phyloP scores from a whole-genome alignment of 345 rosid species.

The Pistacia atlantica region DNA sequence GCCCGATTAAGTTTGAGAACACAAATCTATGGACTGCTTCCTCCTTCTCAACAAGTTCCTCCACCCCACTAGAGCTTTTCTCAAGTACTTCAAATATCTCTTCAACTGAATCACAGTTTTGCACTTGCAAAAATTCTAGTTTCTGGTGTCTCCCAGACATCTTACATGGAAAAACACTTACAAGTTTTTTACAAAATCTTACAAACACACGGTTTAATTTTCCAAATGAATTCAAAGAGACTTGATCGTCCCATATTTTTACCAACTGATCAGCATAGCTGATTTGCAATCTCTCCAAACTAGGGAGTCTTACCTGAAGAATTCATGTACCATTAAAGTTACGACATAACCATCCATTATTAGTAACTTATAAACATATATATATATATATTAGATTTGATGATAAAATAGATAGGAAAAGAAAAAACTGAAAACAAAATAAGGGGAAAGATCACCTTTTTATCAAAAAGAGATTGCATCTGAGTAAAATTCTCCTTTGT shows the following conservation, averaged over 20 bases:
- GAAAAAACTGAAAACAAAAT: too few relatives aligned
- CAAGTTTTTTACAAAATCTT: background rate
- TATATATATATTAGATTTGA: too few relatives aligned
- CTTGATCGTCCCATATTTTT: background rate
- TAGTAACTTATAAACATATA: too few relatives aligned
- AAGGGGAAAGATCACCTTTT: background rate
- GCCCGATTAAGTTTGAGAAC: conserved; percentile 19
- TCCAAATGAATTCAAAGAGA: background rate
- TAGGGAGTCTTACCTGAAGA: background rate
- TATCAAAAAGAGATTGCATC: background rate
- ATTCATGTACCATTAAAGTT: too few relatives aligned
- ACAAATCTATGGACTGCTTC: background rate
- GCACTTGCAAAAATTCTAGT: background rate
- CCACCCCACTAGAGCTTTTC: background rate
- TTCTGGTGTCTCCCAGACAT: background rate
- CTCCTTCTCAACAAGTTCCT: background rate
- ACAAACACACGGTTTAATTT: background rate
- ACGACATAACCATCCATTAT: too few relatives aligned
- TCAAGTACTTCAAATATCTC: background rate
- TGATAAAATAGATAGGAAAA: too few relatives aligned
- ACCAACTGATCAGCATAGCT: background rate
- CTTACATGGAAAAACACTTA: background rate
- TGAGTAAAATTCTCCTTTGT: background rate
- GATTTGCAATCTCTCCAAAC: background rate
- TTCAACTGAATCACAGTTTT: background rate